Base-by-base conservation (phyloP, 1,139 yeast species). In the Geotrichum siamense region DNA sequence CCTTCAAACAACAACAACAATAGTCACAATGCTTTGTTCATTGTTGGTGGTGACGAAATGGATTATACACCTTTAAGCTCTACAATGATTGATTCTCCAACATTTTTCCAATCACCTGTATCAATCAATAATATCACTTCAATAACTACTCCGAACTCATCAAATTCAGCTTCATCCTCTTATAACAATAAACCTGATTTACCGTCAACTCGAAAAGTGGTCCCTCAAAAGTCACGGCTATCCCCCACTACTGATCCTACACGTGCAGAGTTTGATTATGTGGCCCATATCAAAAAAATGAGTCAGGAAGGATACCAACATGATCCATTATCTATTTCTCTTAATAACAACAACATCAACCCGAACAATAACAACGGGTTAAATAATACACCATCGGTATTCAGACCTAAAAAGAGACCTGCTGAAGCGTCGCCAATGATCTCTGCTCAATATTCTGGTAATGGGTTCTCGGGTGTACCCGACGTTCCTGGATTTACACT, bases 201-300 rank as follows among this genome's bases (percentile, higher is more conserved):
- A 13, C 36, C 2, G 15, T 20, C 17, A 33, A 27, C 3, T 3
- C 41, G 30, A 15, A 35, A 36, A 30, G 33, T 19, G 21, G 25
- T 26, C 9, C 38, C 8, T n/a, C n/a, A 16, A n/a, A 10, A 16
- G 12, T 6, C 19, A 17, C 21, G n/a, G 10, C 12, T 42, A 4
- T 42, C 45, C 2, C 45, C 45, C 27, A 27, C 34, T 3, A 37
- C 35, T 16, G 45, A 42, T 26, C 45, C 42, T 10, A 29, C 45
- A 2, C 25, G 36, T 2, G 36, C 45, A 3, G 48, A 39, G 39
- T 79, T 79, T 54, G 82, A 79, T 58, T 79, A 79, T 54, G 76
- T 78, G 16, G 82, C 82, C 13, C 85, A 79, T 56, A 78, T 79
- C 28, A 72, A 76, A 52, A 71, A 70, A 50, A 72, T 78, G 59